Conservation (phyloP, 495 filamentous ascomycete genomes). For the Lindgomyces ingoldianus region DNA sequence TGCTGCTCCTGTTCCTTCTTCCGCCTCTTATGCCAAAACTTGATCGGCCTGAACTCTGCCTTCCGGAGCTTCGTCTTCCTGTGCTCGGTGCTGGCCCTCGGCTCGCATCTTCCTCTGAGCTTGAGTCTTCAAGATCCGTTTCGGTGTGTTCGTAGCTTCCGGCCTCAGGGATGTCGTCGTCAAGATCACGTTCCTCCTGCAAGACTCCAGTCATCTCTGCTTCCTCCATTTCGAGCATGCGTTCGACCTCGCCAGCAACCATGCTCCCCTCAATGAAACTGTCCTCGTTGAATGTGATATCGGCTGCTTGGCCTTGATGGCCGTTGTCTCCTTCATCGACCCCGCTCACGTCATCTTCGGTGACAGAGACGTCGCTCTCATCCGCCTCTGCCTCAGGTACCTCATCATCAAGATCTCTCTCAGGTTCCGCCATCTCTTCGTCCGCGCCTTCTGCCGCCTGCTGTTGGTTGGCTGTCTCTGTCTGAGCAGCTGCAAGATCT, state of each 20-base stretch:
- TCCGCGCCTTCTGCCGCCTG: constrained; percentile 24
- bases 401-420: constrained; percentile 63
- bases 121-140: constrained; percentile 68
- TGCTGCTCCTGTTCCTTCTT: constrained; percentile 20
- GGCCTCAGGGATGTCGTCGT: constrained; percentile 69
- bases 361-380: constrained; percentile 50
- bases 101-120: constrained; percentile 49
- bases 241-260: constrained; percentile 37
- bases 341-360: constrained; percentile 42
- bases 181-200: constrained; percentile 58
- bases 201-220: constrained; percentile 50
- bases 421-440: constrained; percentile 32
- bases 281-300: constrained; percentile 39
- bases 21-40: constrained; percentile 9
- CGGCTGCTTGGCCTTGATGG: constrained; percentile 1
- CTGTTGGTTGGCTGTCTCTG: constrained; percentile 28
- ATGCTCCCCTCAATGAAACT: constrained; percentile 45
- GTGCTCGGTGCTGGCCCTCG: not conserved
- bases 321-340: constrained; percentile 30
- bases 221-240: constrained; percentile 44
- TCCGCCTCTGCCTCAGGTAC: constrained; percentile 63
- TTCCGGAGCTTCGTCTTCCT: constrained; percentile 12
- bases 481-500: constrained; percentile 41
- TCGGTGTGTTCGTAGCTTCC: constrained; percentile 80
- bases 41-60: constrained; percentile 6